Evolutionary conservation across 176 grass and related monocot species (phyloP).

Genomic region (Phoenix roebelenii): DNA sequence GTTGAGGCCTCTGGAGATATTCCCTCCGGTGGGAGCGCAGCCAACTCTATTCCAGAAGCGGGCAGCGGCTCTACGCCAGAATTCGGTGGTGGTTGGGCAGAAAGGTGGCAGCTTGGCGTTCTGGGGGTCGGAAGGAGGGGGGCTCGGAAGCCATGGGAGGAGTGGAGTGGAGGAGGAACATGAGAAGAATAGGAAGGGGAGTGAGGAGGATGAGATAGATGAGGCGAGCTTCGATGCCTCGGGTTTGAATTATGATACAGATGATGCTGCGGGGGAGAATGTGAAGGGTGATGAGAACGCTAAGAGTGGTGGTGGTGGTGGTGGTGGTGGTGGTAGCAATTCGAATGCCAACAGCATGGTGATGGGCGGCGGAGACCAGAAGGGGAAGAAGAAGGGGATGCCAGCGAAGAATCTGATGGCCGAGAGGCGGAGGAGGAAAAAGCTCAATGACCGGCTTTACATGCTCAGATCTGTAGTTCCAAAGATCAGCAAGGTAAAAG

Average conservation of each 20-base stretch:
- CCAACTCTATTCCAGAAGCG: slow-evolving; percentile 98
- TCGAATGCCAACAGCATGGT: slow-evolving; percentile 75
- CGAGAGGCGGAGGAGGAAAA: slow-evolving; percentile 89
- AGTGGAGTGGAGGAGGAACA: slow-evolving; percentile 29
- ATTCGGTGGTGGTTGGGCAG: slow-evolving; percentile 17
- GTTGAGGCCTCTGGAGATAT: slow-evolving; percentile 72
- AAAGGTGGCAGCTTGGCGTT: slow-evolving; percentile 13
- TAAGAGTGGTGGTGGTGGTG: slow-evolving; percentile 29
- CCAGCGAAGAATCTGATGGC: slow-evolving; percentile 99
- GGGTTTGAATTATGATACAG: slow-evolving; percentile 79
- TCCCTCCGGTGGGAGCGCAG: slow-evolving; percentile 70
- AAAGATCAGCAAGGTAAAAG: slow-evolving; percentile 97
- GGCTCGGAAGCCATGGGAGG: background rate
- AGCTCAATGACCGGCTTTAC: slow-evolving; percentile 98
- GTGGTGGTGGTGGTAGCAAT: slow-evolving; percentile 30
- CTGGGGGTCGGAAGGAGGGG: background rate
- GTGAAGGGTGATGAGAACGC: slow-evolving; percentile 40
- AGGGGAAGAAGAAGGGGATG: slow-evolving; percentile 88
- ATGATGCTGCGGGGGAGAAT: slow-evolving; percentile 42
- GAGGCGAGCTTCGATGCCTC: slow-evolving; percentile 73
- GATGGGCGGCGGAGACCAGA: slow-evolving; percentile 45
- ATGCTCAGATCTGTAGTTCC: slow-evolving; percentile 98
- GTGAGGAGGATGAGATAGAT: slow-evolving; percentile 53
- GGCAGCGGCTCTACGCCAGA: slow-evolving; percentile 54
- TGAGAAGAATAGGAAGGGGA: slow-evolving; percentile 63